phyloP scores from a whole-genome alignment of 768 basidiomycete genomes.

The Tulasnella sp. region DNA sequence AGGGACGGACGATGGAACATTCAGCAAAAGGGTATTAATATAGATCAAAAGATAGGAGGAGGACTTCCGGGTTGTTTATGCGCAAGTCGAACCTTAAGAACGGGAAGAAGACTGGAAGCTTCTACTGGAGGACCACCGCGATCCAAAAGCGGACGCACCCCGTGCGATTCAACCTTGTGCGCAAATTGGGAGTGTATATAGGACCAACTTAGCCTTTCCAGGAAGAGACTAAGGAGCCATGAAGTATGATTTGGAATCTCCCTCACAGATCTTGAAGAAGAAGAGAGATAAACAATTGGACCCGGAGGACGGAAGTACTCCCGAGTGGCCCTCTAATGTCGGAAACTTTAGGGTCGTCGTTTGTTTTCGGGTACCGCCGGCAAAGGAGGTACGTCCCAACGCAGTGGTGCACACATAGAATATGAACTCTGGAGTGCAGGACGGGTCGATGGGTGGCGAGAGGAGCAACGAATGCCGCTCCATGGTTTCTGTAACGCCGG shows the following conservation, averaged over 20 bases:
- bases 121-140: not conserved
- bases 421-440: not conserved
- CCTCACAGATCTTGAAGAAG: not conserved
- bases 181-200: too few species aligned
- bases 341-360: not conserved
- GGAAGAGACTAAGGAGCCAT: not conserved
- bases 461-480: too few species aligned
- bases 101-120: not conserved
- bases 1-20: not conserved
- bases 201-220: not conserved
- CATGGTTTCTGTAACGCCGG: too few species aligned
- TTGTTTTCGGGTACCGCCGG: not conserved
- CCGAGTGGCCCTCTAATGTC: not conserved
- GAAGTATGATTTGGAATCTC: not conserved
- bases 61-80: not conserved
- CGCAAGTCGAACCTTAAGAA: not conserved
- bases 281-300: not conserved
- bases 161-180: too few species aligned
- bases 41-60: not conserved
- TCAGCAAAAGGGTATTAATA: too few species aligned
- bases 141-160: too few species aligned
- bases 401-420: not conserved
- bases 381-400: not conserved
- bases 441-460: too few species aligned
- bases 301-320: not conserved